These are phyloP conservation scores for Kwoniella dejecticola DNA, from an alignment of 768 basidiomycete species.

Conservation along the genomic window DNA sequence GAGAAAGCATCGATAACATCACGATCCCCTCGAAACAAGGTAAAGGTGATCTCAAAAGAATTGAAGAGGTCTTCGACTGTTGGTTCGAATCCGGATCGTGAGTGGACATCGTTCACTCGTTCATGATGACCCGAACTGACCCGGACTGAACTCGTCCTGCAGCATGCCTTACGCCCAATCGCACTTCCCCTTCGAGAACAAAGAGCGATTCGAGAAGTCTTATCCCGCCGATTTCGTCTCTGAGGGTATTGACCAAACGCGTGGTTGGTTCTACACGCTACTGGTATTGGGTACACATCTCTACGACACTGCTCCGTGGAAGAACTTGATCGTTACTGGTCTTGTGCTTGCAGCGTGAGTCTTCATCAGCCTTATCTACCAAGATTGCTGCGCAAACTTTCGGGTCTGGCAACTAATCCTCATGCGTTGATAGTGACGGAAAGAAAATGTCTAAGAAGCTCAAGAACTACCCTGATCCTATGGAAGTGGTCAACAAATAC, in stretches of 20 bases:
- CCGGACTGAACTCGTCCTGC: slow-evolving; percentile 11
- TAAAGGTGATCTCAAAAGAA: slow-evolving; percentile 78
- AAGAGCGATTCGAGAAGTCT: slow-evolving; percentile 75
- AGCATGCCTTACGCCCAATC: slow-evolving; percentile 98
- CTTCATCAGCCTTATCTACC: too few species aligned
- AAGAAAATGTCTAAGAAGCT: slow-evolving; percentile 99
- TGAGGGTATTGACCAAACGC: slow-evolving; percentile 97
- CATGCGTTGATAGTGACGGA: slow-evolving; percentile 67
- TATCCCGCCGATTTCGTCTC: slow-evolving; percentile 97
- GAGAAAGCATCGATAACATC: slow-evolving; percentile 93
- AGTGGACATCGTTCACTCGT: slow-evolving; percentile 32
- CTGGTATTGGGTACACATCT: slow-evolving; percentile 94
- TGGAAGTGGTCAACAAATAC: slow-evolving; percentile 80
- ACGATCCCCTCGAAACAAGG: slow-evolving; percentile 90
- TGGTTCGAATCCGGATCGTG: slow-evolving; percentile 99
- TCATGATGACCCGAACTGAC: background rate
- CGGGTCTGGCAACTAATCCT: background rate
- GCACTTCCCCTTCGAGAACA: slow-evolving; percentile 98
- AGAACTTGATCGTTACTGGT: slow-evolving; percentile 94
- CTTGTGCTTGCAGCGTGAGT: slow-evolving; percentile 90
- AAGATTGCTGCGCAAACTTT: too few species aligned
- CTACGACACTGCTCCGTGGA: slow-evolving; percentile 92
- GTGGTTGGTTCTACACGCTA: slow-evolving; percentile 99
- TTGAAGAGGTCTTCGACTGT: slow-evolving; percentile 99
- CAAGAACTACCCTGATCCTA: slow-evolving; percentile 96